Evolutionary conservation across 169 alveolate species (phyloP).

Genomic region (Blepharisma undulans): DNA sequence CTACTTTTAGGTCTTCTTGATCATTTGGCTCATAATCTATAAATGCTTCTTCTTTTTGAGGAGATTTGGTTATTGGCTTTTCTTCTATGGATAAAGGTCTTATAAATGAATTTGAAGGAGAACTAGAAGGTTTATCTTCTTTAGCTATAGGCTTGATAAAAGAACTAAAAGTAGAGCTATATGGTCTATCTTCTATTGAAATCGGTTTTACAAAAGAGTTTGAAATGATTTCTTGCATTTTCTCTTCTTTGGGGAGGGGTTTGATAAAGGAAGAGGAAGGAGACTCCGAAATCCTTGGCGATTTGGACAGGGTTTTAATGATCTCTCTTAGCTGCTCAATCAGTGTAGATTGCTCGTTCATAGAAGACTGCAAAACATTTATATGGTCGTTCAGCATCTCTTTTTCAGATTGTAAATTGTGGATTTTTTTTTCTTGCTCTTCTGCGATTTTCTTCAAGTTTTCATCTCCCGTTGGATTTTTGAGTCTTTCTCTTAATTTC

Average conservation of each 20-base stretch:
- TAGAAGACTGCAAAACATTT: not conserved
- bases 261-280: not conserved
- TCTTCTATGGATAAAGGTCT: not conserved
- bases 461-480: not conserved
- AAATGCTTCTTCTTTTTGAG: not conserved
- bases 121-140: not conserved
- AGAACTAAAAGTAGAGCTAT: not conserved
- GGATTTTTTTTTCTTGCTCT: constrained; percentile 1
- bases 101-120: not conserved
- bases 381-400: not conserved
- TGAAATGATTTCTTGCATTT: not conserved
- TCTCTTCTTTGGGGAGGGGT: not conserved
- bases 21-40: not conserved
- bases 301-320: not conserved
- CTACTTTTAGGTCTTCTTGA: not conserved
- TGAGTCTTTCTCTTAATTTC: not conserved
- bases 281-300: not conserved
- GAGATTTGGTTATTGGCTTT: not conserved
- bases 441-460: not conserved
- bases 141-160: not conserved
- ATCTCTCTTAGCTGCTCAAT: constrained; percentile 20
- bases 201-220: not conserved
- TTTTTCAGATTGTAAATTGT: not conserved
- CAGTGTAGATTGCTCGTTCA: not conserved
- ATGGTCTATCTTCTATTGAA: not conserved